Percentiles rank a stretch among this genome's conserved stretches.
phyloP scores from a whole-genome alignment of 2,329 filamentous ascomycete species.

The Hortaea sp. region DNA sequence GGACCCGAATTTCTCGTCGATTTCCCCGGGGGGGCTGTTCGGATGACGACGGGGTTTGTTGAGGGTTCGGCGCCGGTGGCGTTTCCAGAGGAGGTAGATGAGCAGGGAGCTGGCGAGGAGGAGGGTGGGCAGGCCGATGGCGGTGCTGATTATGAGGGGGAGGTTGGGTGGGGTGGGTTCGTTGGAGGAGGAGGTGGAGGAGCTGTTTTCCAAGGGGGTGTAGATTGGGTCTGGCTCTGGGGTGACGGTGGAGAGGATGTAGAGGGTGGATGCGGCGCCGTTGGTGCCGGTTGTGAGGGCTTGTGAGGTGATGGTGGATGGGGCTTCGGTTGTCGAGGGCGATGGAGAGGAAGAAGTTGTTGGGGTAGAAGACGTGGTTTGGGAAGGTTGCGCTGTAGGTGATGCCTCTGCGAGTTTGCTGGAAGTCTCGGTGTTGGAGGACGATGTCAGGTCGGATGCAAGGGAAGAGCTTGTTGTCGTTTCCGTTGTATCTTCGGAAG shows the following conservation, averaged over 20 bases:
- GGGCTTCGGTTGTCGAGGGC: not conserved
- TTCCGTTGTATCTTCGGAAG: not conserved
- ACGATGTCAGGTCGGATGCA: not conserved
- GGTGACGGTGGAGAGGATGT: constrained; percentile 1
- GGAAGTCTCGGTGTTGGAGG: not conserved
- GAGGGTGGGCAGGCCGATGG: constrained; percentile 10
- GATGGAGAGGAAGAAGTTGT: not conserved
- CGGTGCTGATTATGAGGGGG: constrained; percentile 8
- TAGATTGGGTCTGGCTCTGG: not conserved
- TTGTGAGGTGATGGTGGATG: constrained; percentile 1
- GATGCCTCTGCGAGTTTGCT: not conserved
- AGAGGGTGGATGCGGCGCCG: not conserved
- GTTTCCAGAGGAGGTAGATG: constrained; percentile 3
- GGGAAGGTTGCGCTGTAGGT: not conserved
- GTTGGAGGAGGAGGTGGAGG: not conserved
- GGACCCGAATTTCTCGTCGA: constrained; percentile 3
- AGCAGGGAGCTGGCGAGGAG: constrained; percentile 3
- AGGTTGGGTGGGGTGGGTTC: not conserved
- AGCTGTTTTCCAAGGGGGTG: not conserved
- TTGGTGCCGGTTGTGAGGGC: constrained; percentile 1
- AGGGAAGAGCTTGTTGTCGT: not conserved
- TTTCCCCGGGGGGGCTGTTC: not conserved
- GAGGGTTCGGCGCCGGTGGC: not conserved
- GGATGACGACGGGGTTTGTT: not conserved
- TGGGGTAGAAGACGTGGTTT: not conserved